Evolutionary conservation across 1,139 yeast species (phyloP), one percentile per base, ranked within the genome.

Genomic region (Trichomonascaceae sp.): DNA sequence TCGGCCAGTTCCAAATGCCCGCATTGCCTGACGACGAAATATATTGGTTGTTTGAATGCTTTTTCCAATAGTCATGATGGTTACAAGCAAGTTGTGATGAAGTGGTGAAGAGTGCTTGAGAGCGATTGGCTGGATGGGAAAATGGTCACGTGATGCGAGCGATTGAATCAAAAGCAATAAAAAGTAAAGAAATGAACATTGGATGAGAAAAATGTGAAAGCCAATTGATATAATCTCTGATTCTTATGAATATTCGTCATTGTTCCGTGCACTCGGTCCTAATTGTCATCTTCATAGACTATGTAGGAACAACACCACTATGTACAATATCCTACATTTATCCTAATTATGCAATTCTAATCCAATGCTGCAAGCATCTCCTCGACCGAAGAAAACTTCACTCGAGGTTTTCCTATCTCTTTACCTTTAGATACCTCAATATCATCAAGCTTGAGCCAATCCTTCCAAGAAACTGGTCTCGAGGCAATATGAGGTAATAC

Each of bases 381-480:
- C 1, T 72, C 70, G n/a, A 70, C 65, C 51, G 73, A 62, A 32
- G 77, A 71, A 43, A 86, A 70, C 68, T 89, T 88, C 55, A 74
- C 77, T 56, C 95, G 75, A 1, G 80, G 67, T 66, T 83, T 85
- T 13, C 82, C 84, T 1, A 57, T 51, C 10, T 56, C 57, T 1
- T 56, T 47, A 2, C 93, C 96, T 6, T 66, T 63, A 20, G 66
- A 62, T 44, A 74, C 56, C 66, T 90, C 97, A 30, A 68, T 70
- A 1, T 66, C 58, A 61, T 87, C 82, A 18, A 90, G 75, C 51
- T 67, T 74, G 54, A 70, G 63, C 97, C 98, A 93, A 56, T 84
- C 85, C 0, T 72, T 61, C 98, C 98, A 91, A 10, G 73, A 62
- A 1, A 85, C 79, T 2, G 69, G 68, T 38, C 67, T 63, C 9